These are phyloP conservation scores for Selaginella tamariscina DNA, from an alignment of 75 land plant genomes.

Conservation along the genomic window DNA sequence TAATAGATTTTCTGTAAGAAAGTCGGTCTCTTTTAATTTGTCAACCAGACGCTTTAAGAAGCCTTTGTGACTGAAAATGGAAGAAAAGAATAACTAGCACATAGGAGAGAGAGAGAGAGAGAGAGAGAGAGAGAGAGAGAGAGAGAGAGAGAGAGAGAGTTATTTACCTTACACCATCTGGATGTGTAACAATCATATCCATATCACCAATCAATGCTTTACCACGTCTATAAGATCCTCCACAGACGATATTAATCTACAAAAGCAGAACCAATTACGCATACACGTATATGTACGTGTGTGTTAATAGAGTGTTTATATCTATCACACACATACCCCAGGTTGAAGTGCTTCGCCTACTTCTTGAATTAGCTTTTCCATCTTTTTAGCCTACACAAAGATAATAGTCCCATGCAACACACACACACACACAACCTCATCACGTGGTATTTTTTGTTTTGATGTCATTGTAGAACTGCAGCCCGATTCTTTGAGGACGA, in stretches of 20 bases:
- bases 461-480: conserved; percentile 76
- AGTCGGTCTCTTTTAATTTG: conserved; percentile 55
- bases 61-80: conserved; percentile 85
- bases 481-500: conserved; percentile 51
- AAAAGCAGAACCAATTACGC: conserved; percentile 1
- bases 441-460: conserved; percentile 69
- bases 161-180: conserved; percentile 74
- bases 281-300: conserved; percentile 7
- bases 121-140: too few species aligned
- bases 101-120: too few species aligned
- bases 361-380: conserved; percentile 68
- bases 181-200: conserved; percentile 90
- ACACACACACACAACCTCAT: conserved; percentile 44
- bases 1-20: conserved; percentile 66
- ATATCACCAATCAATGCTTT: conserved; percentile 78
- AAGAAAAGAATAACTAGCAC: too few species aligned
- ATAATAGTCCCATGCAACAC: not conserved
- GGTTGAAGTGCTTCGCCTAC: conserved; percentile 48
- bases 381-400: conserved; percentile 51
- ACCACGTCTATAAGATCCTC: conserved; percentile 95
- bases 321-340: conserved; percentile 42
- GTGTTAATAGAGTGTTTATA: not conserved
- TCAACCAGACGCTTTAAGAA: conserved; percentile 49
- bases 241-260: conserved; percentile 60
- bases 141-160: too few species aligned